Evolutionary conservation across 148 eudicot species (phyloP).

Genomic region (Salicornia ramosissima): DNA sequence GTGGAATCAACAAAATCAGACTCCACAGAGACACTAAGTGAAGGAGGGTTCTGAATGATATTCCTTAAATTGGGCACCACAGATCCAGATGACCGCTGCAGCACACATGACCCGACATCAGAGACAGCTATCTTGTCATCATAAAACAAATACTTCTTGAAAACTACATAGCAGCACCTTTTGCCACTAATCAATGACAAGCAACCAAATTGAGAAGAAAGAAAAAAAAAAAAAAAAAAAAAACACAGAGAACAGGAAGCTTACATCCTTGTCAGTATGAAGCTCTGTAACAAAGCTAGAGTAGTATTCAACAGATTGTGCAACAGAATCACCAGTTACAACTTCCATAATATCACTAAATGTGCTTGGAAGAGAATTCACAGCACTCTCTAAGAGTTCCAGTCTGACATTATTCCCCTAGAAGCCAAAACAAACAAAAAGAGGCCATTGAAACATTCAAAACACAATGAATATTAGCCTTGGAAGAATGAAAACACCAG

Average conservation of each 20-base stretch:
- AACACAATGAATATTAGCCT: background rate
- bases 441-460: background rate
- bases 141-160: background rate
- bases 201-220: background rate
- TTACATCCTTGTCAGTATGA: slow-evolving; percentile 72
- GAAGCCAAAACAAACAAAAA: slow-evolving; percentile 17
- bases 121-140: slow-evolving; percentile 11
- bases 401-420: slow-evolving; percentile 80
- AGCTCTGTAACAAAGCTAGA: slow-evolving; percentile 62
- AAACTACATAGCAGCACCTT: background rate
- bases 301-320: slow-evolving; percentile 73
- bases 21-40: slow-evolving; percentile 39
- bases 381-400: slow-evolving; percentile 83
- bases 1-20: slow-evolving; percentile 42
- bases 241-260: slow-evolving; percentile 16
- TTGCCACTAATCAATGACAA: background rate
- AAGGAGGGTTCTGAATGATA: slow-evolving; percentile 58
- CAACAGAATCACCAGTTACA: slow-evolving; percentile 58
- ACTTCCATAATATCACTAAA: slow-evolving; percentile 72
- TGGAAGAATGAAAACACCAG: background rate
- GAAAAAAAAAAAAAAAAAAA: background rate
- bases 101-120: slow-evolving; percentile 10
- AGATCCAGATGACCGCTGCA: slow-evolving; percentile 37
- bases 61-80: slow-evolving; percentile 55
- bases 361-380: slow-evolving; percentile 63